These are phyloP conservation scores for Suillus discolor DNA, from an alignment of 768 basidiomycete genomes.

Conservation along the genomic window DNA sequence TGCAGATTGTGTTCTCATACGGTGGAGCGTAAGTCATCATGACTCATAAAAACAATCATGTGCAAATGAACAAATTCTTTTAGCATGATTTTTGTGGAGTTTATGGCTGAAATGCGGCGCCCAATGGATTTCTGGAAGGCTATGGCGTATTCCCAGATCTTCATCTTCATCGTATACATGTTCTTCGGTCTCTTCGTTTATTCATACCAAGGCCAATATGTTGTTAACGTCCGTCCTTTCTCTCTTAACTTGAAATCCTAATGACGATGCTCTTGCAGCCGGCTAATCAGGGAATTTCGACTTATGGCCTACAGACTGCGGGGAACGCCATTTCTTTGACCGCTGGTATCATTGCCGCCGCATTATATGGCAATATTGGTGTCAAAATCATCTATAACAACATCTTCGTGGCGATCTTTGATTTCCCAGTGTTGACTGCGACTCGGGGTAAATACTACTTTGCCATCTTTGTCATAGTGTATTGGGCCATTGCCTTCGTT, in stretches of 20 bases:
- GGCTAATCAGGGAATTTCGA: slow-evolving; percentile 36
- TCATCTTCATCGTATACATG: slow-evolving; percentile 59
- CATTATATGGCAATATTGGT: slow-evolving; percentile 65
- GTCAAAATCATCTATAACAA: slow-evolving; percentile 60
- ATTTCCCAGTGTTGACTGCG: slow-evolving; percentile 52
- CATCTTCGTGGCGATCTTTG: slow-evolving; percentile 50
- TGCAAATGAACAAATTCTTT: slow-evolving; percentile 38
- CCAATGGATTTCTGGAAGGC: slow-evolving; percentile 74
- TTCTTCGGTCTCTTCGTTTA: slow-evolving; percentile 60
- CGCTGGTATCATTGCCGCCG: slow-evolving; percentile 60
- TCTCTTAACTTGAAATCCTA: background rate
- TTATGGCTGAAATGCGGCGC: slow-evolving; percentile 68
- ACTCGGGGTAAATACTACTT: slow-evolving; percentile 32
- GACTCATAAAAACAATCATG: background rate
- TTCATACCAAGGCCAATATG: slow-evolving; percentile 64
- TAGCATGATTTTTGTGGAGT: slow-evolving; percentile 29
- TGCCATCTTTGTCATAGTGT: slow-evolving; percentile 24
- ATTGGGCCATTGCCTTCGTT: slow-evolving; percentile 45
- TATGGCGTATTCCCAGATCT: slow-evolving; percentile 54
- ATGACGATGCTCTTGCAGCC: slow-evolving; percentile 17
- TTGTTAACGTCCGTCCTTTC: slow-evolving; percentile 25
- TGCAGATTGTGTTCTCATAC: slow-evolving; percentile 67
- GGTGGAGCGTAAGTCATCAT: slow-evolving; percentile 41
- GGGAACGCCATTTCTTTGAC: slow-evolving; percentile 49
- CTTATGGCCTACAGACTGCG: slow-evolving; percentile 35